Conservation (phyloP, 257 asterid species). For the Striga asiatica region DNA sequence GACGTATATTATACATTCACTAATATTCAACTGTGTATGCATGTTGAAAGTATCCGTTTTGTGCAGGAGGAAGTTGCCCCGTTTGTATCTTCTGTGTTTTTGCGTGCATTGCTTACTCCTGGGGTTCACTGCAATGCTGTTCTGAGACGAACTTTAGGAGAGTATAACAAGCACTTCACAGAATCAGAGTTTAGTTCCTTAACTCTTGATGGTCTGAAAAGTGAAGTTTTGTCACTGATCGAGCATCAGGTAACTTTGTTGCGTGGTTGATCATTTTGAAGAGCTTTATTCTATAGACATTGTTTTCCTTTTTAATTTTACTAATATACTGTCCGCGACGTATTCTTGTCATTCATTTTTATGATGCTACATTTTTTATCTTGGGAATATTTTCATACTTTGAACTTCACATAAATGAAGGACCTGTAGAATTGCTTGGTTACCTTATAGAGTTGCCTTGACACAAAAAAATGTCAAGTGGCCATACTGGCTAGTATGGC, state of each 20-base stretch:
- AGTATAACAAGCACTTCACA: conserved; percentile 58
- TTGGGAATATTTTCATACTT: neutral
- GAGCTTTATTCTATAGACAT: conserved; percentile 2
- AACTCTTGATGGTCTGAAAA: conserved; percentile 72
- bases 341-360: conserved; percentile 13
- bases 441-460: neutral
- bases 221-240: conserved; percentile 63
- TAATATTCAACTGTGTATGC: conserved; percentile 7
- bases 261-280: conserved; percentile 5
- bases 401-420: neutral
- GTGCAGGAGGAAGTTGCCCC: conserved; percentile 81
- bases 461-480: neutral
- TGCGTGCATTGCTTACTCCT: conserved; percentile 80
- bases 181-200: conserved; percentile 70
- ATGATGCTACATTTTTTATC: neutral
- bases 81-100: conserved; percentile 67
- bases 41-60: conserved; percentile 10
- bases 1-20: neutral
- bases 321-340: neutral
- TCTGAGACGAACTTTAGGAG: conserved; percentile 67
- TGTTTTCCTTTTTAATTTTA: conserved; percentile 3
- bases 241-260: conserved; percentile 55
- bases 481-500: neutral
- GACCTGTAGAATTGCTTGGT: neutral
- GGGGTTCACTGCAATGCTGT: conserved; percentile 59